Percentiles rank a stretch among this genome's conserved stretches.
phyloP scores from a whole-genome alignment of 345 rosid species.

The Eucalyptus erythrocorys region DNA sequence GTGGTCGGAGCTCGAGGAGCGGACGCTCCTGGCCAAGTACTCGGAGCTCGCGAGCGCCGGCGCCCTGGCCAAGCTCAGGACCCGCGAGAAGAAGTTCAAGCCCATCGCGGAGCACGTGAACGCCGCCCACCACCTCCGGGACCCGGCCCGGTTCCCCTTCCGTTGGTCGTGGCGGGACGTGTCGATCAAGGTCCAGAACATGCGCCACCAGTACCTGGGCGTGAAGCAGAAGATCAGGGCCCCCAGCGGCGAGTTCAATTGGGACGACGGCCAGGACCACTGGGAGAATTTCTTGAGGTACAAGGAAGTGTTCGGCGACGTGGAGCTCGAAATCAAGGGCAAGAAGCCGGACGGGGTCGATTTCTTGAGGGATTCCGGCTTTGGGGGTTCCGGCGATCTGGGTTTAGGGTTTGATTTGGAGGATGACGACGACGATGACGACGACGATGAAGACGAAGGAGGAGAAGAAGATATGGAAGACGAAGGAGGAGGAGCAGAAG shows the following conservation, averaged over 20 bases:
- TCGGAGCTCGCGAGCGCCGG: slow-evolving; percentile 49
- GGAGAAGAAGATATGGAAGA: neutral
- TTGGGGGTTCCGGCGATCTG: slow-evolving; percentile 16
- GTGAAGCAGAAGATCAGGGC: slow-evolving; percentile 74
- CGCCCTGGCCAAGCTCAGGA: slow-evolving; percentile 53
- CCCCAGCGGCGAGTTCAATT: slow-evolving; percentile 39
- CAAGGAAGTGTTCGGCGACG: slow-evolving; percentile 69
- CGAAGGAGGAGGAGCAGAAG: neutral
- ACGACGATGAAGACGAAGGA: slow-evolving; percentile 7
- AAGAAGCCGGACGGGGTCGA: slow-evolving; percentile 16
- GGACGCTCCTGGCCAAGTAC: slow-evolving; percentile 44
- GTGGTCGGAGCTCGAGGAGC: slow-evolving; percentile 67
- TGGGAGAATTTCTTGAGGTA: slow-evolving; percentile 73
- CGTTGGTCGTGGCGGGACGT: slow-evolving; percentile 83
- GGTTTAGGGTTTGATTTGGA: slow-evolving; percentile 40
- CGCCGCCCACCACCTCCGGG: slow-evolving; percentile 45
- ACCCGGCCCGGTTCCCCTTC: slow-evolving; percentile 53
- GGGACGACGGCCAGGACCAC: slow-evolving; percentile 69
- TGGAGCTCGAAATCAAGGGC: slow-evolving; percentile 55
- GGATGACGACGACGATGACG: slow-evolving; percentile 43
- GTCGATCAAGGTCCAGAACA: slow-evolving; percentile 73
- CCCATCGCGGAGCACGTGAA: slow-evolving; percentile 73
- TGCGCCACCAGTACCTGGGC: slow-evolving; percentile 78
- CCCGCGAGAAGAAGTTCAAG: slow-evolving; percentile 69
- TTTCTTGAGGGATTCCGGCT: slow-evolving; percentile 19